A percentile compares a stretch with the other conserved stretches of the same genome.
These are phyloP conservation scores for Geotrichum phurueaensis DNA, from an alignment of 1,139 yeast species.

Conservation along the genomic window DNA sequence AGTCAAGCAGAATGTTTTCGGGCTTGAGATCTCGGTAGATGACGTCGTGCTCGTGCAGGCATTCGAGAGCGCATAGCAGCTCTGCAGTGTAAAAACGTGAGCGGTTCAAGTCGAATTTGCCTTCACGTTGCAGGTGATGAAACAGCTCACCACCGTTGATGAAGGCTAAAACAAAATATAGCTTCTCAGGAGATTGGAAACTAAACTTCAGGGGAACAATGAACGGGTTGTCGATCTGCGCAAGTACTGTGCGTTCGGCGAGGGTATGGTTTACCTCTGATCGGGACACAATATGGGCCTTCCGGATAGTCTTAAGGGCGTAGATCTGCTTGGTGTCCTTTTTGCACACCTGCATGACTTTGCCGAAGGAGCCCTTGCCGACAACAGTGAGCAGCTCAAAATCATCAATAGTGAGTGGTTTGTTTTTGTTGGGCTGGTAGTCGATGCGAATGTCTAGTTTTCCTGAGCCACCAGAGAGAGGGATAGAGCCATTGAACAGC, in stretches of 20 bases:
- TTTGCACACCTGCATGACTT: conserved; percentile 96
- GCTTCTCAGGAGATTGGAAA: conserved; percentile 91
- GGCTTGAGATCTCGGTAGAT: conserved; percentile 95
- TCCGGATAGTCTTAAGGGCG: conserved; percentile 87
- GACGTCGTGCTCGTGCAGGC: conserved; percentile 82
- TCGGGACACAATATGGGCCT: conserved; percentile 87
- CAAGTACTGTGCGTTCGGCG: conserved; percentile 91
- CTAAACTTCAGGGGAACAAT: conserved; percentile 93
- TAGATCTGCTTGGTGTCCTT: conserved; percentile 91
- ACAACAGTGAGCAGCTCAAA: conserved; percentile 89
- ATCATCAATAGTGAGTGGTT: conserved; percentile 78
- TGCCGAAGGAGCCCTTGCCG: conserved; percentile 97
- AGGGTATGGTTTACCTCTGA: conserved; percentile 93
- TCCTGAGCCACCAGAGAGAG: conserved; percentile 38
- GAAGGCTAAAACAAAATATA: conserved; percentile 82
- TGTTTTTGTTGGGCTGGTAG: conserved; percentile 66
- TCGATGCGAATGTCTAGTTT: conserved; percentile 59
- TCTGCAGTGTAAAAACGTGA: conserved; percentile 93
- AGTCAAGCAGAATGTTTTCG: conserved; percentile 85
- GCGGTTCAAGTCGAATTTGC: conserved; percentile 80
- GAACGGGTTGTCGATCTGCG: conserved; percentile 91
- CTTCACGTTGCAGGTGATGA: conserved; percentile 88
- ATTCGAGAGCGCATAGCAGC: conserved; percentile 83
- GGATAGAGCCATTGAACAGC: conserved; percentile 29
- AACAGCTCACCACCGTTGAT: conserved; percentile 96